These are phyloP conservation scores for Ceratocystis eucalypticola DNA, from an alignment of 2,329 filamentous ascomycete genomes.

Conservation along the genomic window DNA sequence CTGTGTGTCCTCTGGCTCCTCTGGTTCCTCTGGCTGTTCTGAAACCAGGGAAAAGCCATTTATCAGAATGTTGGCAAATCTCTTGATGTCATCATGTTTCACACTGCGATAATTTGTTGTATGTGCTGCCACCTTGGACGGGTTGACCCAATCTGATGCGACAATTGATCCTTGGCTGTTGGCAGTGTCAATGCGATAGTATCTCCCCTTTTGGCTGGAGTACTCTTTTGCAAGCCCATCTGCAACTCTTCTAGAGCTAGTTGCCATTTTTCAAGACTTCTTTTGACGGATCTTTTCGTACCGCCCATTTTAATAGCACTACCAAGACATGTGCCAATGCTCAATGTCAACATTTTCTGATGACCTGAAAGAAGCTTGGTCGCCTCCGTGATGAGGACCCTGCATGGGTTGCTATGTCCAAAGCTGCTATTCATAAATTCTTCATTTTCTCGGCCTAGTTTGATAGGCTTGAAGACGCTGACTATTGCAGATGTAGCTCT, in stretches of 20 bases:
- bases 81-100: background rate
- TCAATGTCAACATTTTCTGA: conserved; percentile 17
- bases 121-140: conserved; percentile 21
- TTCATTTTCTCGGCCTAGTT: conserved; percentile 22
- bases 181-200: conserved; percentile 24
- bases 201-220: conserved; percentile 18
- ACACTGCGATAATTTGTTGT: conserved; percentile 21
- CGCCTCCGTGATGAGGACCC: conserved; percentile 25
- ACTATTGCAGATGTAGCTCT: conserved; percentile 25
- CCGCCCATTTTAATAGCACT: conserved; percentile 20
- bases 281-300: background rate
- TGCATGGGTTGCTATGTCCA: conserved; percentile 26
- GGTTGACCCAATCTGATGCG: conserved; percentile 23
- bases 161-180: conserved; percentile 23
- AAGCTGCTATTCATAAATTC: conserved; percentile 26
- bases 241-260: background rate
- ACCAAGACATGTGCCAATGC: conserved; percentile 24
- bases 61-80: background rate
- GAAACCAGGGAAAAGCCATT: background rate
- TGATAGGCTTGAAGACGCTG: conserved; percentile 25
- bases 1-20: too few relatives aligned
- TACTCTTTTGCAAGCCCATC: conserved; percentile 19
- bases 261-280: background rate
- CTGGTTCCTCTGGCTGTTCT: background rate
- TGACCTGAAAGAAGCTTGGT: conserved; percentile 21